phyloP scores from a whole-genome alignment of 768 basidiomycete genomes.

The Termitomyces sp. region DNA sequence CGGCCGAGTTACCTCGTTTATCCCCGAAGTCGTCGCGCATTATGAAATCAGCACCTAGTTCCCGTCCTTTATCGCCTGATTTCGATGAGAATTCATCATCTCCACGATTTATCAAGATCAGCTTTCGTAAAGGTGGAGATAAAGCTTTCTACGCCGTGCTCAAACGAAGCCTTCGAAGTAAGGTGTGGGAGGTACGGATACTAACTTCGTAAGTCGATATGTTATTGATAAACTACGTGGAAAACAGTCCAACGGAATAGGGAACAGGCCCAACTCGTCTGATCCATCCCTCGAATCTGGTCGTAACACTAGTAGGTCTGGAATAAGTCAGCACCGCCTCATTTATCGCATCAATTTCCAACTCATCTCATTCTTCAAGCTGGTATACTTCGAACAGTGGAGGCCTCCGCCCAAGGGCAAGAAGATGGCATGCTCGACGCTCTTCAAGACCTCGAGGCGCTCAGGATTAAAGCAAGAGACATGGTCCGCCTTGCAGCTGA shows the following conservation, averaged over 20 bases:
- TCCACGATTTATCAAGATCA: conserved; percentile 64
- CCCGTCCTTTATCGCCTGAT: conserved; percentile 54
- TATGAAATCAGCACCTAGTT: conserved; percentile 59
- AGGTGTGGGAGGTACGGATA: conserved; percentile 63
- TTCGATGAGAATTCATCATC: conserved; percentile 28
- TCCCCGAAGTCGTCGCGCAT: conserved; percentile 13
- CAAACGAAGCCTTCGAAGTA: conserved; percentile 62
- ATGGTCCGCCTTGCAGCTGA: conserved; percentile 90
- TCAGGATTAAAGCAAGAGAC: conserved; percentile 88
- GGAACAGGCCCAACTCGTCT: conserved; percentile 1
- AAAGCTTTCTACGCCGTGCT: conserved; percentile 75
- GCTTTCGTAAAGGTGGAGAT: conserved; percentile 90
- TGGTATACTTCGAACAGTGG: conserved; percentile 76
- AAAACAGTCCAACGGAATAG: conserved; percentile 14
- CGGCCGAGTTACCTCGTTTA: conserved; percentile 51
- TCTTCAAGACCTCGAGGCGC: conserved; percentile 79
- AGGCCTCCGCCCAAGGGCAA: conserved; percentile 56
- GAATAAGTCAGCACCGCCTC: conserved; percentile 45
- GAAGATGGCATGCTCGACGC: conserved; percentile 68
- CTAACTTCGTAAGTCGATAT: neutral
- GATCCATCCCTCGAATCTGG: conserved; percentile 1
- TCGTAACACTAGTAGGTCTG: conserved; percentile 25
- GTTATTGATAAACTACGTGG: neutral
- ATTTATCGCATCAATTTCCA: neutral
- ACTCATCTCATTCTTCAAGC: neutral